Percentiles rank a stretch among this genome's conserved stretches.
Conservation (phyloP, 2,329 filamentous ascomycete species). For the Alternaria sp. region DNA sequence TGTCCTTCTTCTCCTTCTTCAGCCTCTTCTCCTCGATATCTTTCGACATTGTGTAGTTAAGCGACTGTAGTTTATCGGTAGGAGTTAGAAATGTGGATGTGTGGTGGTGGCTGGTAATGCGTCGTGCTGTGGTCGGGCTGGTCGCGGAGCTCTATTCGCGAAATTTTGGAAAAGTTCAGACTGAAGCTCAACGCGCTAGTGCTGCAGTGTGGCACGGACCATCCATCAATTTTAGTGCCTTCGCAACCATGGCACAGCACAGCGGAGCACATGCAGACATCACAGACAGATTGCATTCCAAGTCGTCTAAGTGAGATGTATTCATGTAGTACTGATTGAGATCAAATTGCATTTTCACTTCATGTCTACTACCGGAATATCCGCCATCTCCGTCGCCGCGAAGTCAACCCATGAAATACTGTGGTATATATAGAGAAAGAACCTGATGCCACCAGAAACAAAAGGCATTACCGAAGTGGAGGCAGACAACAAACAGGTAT, state of each 20-base stretch:
- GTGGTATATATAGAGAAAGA: conserved; percentile 50
- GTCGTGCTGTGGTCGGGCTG: conserved; percentile 18
- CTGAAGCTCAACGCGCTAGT: conserved; percentile 16
- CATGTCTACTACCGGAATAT: conserved; percentile 30
- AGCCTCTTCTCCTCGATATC: conserved; percentile 51
- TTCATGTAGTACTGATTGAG: conserved; percentile 40
- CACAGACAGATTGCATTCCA: background rate
- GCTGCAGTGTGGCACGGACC: conserved; percentile 5
- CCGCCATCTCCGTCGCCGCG: conserved; percentile 26
- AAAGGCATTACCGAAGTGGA: conserved; percentile 25
- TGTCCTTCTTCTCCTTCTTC: conserved; percentile 65
- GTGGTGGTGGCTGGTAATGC: conserved; percentile 10
- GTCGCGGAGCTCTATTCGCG: conserved; percentile 12
- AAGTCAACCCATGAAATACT: conserved; percentile 42
- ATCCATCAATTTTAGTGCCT: conserved; percentile 16
- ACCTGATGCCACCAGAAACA: conserved; percentile 27
- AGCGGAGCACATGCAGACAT: background rate
- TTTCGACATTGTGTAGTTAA: conserved; percentile 46
- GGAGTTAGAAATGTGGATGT: background rate
- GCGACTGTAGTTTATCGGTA: conserved; percentile 9
- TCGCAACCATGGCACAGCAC: background rate
- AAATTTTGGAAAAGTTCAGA: conserved; percentile 19
- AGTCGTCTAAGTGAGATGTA: conserved; percentile 7
- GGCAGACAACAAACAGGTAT: conserved; percentile 35
- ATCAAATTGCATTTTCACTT: conserved; percentile 25